Conservation (phyloP, 768 basidiomycete genomes). For the Amyloporia xantha region DNA sequence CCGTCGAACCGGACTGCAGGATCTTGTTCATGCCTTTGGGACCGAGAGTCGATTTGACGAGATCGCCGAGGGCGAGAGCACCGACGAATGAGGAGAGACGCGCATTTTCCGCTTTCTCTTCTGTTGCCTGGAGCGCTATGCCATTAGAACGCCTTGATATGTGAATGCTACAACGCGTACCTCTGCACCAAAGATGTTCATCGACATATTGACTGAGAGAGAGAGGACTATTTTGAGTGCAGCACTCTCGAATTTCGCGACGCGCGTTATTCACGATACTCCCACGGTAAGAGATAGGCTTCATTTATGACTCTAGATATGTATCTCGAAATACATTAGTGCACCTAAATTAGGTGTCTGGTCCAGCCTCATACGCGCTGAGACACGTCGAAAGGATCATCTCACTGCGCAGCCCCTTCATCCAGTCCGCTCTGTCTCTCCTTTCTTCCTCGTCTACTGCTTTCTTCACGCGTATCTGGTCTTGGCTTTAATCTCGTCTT, state of each 20-base stretch:
- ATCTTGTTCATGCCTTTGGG: conserved; percentile 99
- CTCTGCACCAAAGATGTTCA: conserved; percentile 67
- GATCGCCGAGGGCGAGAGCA: conserved; percentile 93
- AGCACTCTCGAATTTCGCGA: conserved; percentile 5
- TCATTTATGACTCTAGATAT: no score
- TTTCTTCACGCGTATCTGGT: conserved; percentile 3
- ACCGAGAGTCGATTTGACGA: conserved; percentile 97
- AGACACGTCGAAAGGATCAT: conserved; percentile 11
- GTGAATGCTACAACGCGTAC: conserved; percentile 24
- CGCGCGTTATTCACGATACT: background rate
- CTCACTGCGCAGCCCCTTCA: background rate
- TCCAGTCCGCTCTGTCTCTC: background rate
- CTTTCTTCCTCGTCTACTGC: conserved; percentile 8
- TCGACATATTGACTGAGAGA: conserved; percentile 38
- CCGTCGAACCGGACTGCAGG: conserved; percentile 82
- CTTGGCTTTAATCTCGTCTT: background rate
- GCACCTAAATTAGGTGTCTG: no score
- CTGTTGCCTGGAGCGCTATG: conserved; percentile 52
- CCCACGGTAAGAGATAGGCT: background rate
- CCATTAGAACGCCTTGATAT: background rate
- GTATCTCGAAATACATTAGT: no score
- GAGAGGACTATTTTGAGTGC: background rate
- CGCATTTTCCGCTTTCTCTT: conserved; percentile 97
- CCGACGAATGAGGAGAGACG: conserved; percentile 98
- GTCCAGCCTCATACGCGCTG: conserved; percentile 1